Conservation (phyloP, 495 filamentous ascomycete species). For the Aspergillus ellipticus region DNA sequence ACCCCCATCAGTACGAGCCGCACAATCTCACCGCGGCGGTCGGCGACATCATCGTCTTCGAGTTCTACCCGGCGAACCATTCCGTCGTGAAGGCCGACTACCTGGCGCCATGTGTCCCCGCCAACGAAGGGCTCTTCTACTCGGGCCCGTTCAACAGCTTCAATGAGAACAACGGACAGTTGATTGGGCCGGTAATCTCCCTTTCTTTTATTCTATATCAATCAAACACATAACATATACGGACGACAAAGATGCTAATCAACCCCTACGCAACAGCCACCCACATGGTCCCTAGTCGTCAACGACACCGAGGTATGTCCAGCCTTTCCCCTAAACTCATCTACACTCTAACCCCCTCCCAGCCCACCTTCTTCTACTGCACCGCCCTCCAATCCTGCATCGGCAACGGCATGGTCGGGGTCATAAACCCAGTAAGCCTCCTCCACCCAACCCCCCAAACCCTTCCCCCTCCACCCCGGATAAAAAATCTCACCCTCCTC, state of each 20-base stretch:
- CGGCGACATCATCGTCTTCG: slow-evolving; percentile 55
- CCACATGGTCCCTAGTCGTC: slow-evolving; percentile 34
- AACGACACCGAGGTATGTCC: slow-evolving; percentile 31
- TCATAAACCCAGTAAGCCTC: slow-evolving; percentile 34
- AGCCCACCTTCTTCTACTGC: slow-evolving; percentile 43
- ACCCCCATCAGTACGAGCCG: slow-evolving; percentile 49
- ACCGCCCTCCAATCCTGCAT: slow-evolving; percentile 38
- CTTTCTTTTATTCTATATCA: no score
- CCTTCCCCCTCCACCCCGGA: background rate
- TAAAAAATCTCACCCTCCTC: background rate
- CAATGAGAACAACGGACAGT: slow-evolving; percentile 24
- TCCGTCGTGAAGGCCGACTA: slow-evolving; percentile 59
- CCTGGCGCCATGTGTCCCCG: slow-evolving; percentile 51
- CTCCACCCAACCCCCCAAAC: background rate
- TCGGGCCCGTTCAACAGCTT: slow-evolving; percentile 33
- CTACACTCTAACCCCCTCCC: background rate
- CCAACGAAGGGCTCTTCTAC: slow-evolving; percentile 39
- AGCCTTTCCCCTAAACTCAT: no score
- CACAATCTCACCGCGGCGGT: slow-evolving; percentile 46
- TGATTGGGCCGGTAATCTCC: slow-evolving; percentile 31
- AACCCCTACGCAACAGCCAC: slow-evolving; percentile 25
- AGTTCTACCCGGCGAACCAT: slow-evolving; percentile 62
- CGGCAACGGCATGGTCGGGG: slow-evolving; percentile 41
- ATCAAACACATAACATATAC: no score
- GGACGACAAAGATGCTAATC: no score